Conservation (phyloP, 352 stramenopile genomes). For the Pythium folliculosum region DNA sequence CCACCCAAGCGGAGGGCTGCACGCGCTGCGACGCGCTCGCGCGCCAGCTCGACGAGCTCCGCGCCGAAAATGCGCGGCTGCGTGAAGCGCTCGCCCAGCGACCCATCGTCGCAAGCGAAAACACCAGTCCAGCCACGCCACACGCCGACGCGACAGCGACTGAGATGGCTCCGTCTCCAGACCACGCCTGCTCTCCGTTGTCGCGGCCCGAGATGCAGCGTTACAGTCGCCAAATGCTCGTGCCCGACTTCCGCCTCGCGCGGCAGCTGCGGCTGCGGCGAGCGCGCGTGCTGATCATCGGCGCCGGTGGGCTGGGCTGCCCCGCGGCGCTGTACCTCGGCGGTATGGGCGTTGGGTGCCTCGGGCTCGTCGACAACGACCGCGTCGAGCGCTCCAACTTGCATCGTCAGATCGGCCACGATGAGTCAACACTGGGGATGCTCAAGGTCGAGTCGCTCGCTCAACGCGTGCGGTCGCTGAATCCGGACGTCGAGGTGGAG, state of each 20-base stretch:
- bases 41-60: slow-evolving; percentile 29
- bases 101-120: neutral
- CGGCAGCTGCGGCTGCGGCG: slow-evolving; percentile 85
- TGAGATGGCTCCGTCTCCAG: neutral
- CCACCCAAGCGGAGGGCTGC: slow-evolving; percentile 26
- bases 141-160: neutral
- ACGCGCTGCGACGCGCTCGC: slow-evolving; percentile 32
- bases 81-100: slow-evolving; percentile 4
- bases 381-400: slow-evolving; percentile 96
- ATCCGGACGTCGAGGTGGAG: slow-evolving; percentile 80
- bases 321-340: slow-evolving; percentile 95
- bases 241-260: slow-evolving; percentile 89
- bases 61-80: slow-evolving; percentile 35
- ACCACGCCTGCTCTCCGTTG: slow-evolving; percentile 38
- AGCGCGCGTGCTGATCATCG: slow-evolving; percentile 90
- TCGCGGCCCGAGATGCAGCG: slow-evolving; percentile 63
- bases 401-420: slow-evolving; percentile 96
- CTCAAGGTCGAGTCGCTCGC: slow-evolving; percentile 92
- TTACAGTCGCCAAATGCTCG: slow-evolving; percentile 95
- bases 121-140: neutral
- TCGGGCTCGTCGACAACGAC: slow-evolving; percentile 96
- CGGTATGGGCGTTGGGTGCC: slow-evolving; percentile 90
- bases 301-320: slow-evolving; percentile 95
- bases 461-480: slow-evolving; percentile 51
- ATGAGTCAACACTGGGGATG: slow-evolving; percentile 67